phyloP scores from a whole-genome alignment of 768 basidiomycete genomes.

The Boletus rubropictus region DNA sequence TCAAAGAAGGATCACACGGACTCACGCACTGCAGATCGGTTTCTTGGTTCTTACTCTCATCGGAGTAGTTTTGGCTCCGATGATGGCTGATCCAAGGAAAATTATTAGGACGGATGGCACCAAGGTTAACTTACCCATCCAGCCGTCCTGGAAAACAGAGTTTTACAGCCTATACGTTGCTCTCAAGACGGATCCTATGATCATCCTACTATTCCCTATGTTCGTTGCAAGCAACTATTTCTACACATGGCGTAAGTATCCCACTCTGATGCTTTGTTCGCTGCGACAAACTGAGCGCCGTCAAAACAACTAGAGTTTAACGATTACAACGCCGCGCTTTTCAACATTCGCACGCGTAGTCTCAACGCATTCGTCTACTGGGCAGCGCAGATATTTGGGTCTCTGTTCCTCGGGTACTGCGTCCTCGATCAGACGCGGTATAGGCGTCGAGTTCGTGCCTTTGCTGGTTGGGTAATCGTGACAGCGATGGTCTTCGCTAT shows the following conservation, averaged over 20 bases:
- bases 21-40: conserved; percentile 47
- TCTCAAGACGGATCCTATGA: conserved; percentile 62
- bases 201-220: conserved; percentile 78
- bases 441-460: conserved; percentile 64
- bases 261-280: background rate
- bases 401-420: conserved; percentile 56
- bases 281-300: conserved; percentile 6
- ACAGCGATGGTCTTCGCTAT: conserved; percentile 60
- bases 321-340: conserved; percentile 72
- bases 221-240: conserved; percentile 83
- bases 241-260: conserved; percentile 71
- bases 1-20: background rate
- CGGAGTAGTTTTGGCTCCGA: conserved; percentile 58
- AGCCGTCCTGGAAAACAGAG: conserved; percentile 77
- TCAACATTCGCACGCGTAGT: conserved; percentile 73
- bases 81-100: conserved; percentile 67
- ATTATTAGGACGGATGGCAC: conserved; percentile 75
- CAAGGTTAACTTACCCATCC: conserved; percentile 52
- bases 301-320: conserved; percentile 55
- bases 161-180: conserved; percentile 63
- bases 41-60: conserved; percentile 70
- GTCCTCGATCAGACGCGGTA: conserved; percentile 55
- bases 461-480: conserved; percentile 59
- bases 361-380: conserved; percentile 79
- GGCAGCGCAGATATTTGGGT: conserved; percentile 73